A percentile compares a stretch with the other conserved stretches of the same genome.
phyloP scores from a whole-genome alignment of 2,329 filamentous ascomycete genomes.

The Escovopsis sp. region DNA sequence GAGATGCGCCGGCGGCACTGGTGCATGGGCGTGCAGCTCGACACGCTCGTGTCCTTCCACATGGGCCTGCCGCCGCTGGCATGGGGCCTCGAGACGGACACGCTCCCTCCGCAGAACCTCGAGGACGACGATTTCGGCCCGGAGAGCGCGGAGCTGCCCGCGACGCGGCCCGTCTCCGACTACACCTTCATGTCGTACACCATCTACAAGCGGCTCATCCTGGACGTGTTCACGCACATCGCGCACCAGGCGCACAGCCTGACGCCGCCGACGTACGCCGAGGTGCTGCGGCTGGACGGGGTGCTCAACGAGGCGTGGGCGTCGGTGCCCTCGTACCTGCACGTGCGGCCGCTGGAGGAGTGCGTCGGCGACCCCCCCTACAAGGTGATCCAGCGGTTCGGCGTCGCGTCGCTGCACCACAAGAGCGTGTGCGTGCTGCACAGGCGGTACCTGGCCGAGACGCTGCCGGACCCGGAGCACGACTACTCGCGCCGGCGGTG shows the following conservation, averaged over 20 bases:
- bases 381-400: slow-evolving; percentile 37
- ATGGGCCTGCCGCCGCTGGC: slow-evolving; percentile 53
- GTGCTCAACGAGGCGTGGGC: slow-evolving; percentile 29
- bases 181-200: slow-evolving; percentile 43
- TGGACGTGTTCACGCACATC: slow-evolving; percentile 33
- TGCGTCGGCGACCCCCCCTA: slow-evolving; percentile 31
- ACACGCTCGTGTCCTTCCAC: slow-evolving; percentile 50
- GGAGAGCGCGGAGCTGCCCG: slow-evolving; percentile 37
- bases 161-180: slow-evolving; percentile 38
- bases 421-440: slow-evolving; percentile 42
- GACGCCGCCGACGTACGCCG: slow-evolving; percentile 28
- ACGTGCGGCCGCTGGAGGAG: slow-evolving; percentile 30
- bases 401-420: slow-evolving; percentile 35
- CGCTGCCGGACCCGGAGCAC: slow-evolving; percentile 26
- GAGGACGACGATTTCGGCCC: slow-evolving; percentile 50
- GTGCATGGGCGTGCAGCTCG: slow-evolving; percentile 41
- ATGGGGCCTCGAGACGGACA: slow-evolving; percentile 47
- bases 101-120: slow-evolving; percentile 43
- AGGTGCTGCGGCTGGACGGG: slow-evolving; percentile 33
- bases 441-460: slow-evolving; percentile 34
- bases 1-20: slow-evolving; percentile 40
- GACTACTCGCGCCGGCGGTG: slow-evolving; percentile 36
- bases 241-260: slow-evolving; percentile 34
- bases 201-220: slow-evolving; percentile 33
- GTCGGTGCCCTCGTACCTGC: slow-evolving; percentile 31